Evolutionary conservation across 257 asterid species (phyloP).

Genomic region (Capsicum rhomboideum): DNA sequence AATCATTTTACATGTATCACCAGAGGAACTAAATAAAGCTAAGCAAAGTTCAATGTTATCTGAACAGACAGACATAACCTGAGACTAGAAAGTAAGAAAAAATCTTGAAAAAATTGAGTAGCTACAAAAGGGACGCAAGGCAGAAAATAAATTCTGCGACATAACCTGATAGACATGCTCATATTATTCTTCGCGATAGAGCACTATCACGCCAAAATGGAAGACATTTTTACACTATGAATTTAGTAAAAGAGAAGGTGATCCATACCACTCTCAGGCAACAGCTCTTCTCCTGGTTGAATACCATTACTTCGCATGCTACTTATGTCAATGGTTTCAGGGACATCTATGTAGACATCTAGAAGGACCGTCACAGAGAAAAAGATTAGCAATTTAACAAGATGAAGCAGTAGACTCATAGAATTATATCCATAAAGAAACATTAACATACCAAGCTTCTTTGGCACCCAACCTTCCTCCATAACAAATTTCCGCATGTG

Average conservation of each 20-base stretch:
- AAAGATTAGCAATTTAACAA: slow-evolving; percentile 1
- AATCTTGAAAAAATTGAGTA: background rate
- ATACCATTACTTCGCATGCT: slow-evolving; percentile 91
- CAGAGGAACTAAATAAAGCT: background rate
- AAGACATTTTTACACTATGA: background rate
- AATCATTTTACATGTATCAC: background rate
- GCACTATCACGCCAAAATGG: background rate
- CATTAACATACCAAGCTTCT: slow-evolving; percentile 60
- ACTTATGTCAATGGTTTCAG: slow-evolving; percentile 80
- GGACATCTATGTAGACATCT: slow-evolving; percentile 95
- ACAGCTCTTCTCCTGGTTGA: slow-evolving; percentile 87
- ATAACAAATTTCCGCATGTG: slow-evolving; percentile 92
- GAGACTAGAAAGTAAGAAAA: background rate
- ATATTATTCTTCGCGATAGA: background rate
- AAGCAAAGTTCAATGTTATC: background rate
- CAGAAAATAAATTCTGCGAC: background rate
- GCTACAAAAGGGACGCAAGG: background rate
- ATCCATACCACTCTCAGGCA: slow-evolving; percentile 64
- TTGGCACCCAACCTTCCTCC: slow-evolving; percentile 98
- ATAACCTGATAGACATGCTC: background rate
- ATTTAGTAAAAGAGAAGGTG: background rate
- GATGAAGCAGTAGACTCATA: background rate
- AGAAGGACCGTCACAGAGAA: slow-evolving; percentile 12
- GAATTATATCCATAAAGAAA: background rate
- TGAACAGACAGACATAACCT: background rate